Evolutionary conservation across 352 stramenopile species (phyloP).

Genomic region (Hyaloperonospora arabidopsidis): DNA sequence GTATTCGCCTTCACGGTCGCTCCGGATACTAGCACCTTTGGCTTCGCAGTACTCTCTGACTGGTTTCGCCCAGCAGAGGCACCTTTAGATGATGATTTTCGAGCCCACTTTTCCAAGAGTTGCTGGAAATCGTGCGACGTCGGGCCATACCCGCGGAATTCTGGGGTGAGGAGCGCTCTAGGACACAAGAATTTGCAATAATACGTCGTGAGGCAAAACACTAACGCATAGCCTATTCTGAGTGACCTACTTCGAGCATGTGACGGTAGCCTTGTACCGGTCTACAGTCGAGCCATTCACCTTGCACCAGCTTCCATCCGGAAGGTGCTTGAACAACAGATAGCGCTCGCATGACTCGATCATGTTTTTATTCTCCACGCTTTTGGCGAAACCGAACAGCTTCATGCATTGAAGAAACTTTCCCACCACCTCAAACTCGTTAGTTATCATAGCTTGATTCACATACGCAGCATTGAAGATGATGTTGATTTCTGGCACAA

Average conservation of each 20-base stretch:
- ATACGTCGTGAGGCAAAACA: slow-evolving; percentile 1
- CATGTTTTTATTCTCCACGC: slow-evolving; percentile 30
- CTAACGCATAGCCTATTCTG: background rate
- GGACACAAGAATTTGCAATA: background rate
- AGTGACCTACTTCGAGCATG: slow-evolving; percentile 65
- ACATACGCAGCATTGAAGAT: slow-evolving; percentile 67
- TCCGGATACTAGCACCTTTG: slow-evolving; percentile 46
- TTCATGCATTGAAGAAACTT: slow-evolving; percentile 74
- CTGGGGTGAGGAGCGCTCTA: slow-evolving; percentile 49
- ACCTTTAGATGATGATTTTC: slow-evolving; percentile 25
- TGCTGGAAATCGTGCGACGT: slow-evolving; percentile 47
- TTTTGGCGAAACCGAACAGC: slow-evolving; percentile 47
- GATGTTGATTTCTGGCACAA: slow-evolving; percentile 63
- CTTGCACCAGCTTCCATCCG: slow-evolving; percentile 72
- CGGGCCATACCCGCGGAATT: slow-evolving; percentile 54
- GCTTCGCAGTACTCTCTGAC: slow-evolving; percentile 13
- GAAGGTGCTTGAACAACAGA: slow-evolving; percentile 55
- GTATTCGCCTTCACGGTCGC: slow-evolving; percentile 39
- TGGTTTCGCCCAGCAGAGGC: slow-evolving; percentile 13
- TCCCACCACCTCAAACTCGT: slow-evolving; percentile 67
- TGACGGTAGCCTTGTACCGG: slow-evolving; percentile 76
- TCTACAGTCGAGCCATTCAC: slow-evolving; percentile 41
- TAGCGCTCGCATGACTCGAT: slow-evolving; percentile 59
- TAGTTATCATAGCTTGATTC: slow-evolving; percentile 61
- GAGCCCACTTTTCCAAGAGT: slow-evolving; percentile 65